A percentile compares a stretch with the other conserved stretches of the same genome.
Conservation (phyloP, 169 alveolate species). For the Toxoplasma gondii region DNA sequence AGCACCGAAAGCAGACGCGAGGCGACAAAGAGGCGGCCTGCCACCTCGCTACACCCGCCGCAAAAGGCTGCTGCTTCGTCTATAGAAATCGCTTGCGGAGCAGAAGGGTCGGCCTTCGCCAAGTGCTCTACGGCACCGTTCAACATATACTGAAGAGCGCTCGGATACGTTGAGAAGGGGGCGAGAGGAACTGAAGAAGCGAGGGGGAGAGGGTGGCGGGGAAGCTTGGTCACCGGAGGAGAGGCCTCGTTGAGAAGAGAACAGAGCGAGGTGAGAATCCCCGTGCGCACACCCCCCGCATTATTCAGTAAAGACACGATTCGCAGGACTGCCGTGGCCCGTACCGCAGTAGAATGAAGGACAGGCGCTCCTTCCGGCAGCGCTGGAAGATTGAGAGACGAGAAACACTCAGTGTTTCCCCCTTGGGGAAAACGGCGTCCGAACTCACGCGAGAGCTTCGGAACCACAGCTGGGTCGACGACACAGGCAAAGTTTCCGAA, state of each 20-base stretch:
- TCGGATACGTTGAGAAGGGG: neutral
- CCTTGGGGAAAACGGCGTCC: conserved; percentile 2
- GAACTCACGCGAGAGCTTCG: neutral
- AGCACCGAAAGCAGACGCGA: neutral
- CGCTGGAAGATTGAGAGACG: conserved; percentile 7
- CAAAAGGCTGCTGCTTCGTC: conserved; percentile 38
- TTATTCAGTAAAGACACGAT: neutral
- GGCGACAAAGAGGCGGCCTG: conserved; percentile 40
- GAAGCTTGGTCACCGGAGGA: neutral
- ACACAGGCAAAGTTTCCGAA: neutral
- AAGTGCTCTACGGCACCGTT: neutral
- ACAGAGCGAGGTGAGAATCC: neutral
- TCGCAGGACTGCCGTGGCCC: conserved; percentile 26
- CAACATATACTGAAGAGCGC: conserved; percentile 16
- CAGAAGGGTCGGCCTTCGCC: neutral
- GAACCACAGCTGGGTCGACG: neutral
- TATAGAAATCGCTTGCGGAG: neutral
- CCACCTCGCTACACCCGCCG: conserved; percentile 32
- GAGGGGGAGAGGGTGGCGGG: conserved; percentile 23
- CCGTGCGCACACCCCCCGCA: conserved; percentile 27
- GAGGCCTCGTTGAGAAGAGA: neutral
- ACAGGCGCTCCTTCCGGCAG: neutral
- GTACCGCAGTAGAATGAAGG: neutral
- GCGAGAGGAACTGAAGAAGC: neutral
- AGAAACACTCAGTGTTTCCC: neutral